Conservation (phyloP, 2,329 filamentous ascomycete genomes). For the Botryotinia convoluta region DNA sequence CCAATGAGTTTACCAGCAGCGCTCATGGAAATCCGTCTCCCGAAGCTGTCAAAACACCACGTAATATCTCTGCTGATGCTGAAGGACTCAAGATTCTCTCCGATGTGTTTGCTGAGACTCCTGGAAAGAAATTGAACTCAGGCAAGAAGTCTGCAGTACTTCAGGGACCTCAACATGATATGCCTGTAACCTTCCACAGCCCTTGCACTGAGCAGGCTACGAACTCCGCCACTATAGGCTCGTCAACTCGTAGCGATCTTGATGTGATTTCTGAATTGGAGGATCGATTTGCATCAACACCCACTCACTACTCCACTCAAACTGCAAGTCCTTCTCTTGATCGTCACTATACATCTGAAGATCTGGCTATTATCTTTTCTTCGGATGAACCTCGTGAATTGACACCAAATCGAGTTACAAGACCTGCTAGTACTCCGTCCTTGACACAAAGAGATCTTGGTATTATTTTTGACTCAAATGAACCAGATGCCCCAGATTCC, state of each 20-base stretch:
- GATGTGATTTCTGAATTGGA: not conserved
- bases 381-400: not conserved
- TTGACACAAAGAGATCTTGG: not conserved
- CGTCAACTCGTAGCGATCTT: not conserved
- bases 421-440: not conserved
- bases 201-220: not conserved
- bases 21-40: not conserved
- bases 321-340: not conserved
- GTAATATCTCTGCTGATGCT: not conserved
- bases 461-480: not conserved
- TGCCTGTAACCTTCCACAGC: not conserved
- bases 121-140: not conserved
- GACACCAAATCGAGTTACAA: not conserved
- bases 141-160: not conserved
- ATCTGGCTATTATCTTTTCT: not conserved
- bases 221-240: not conserved
- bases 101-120: not conserved
- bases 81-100: not conserved
- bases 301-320: not conserved
- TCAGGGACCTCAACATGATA: not conserved
- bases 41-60: not conserved
- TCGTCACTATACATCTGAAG: constrained; percentile 9
- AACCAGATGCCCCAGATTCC: not conserved
- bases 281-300: not conserved
- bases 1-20: not conserved